A percentile compares a stretch with the other conserved stretches of the same genome.
These are phyloP conservation scores for Babesia ovata DNA, from an alignment of 169 alveolate genomes.

Conservation along the genomic window DNA sequence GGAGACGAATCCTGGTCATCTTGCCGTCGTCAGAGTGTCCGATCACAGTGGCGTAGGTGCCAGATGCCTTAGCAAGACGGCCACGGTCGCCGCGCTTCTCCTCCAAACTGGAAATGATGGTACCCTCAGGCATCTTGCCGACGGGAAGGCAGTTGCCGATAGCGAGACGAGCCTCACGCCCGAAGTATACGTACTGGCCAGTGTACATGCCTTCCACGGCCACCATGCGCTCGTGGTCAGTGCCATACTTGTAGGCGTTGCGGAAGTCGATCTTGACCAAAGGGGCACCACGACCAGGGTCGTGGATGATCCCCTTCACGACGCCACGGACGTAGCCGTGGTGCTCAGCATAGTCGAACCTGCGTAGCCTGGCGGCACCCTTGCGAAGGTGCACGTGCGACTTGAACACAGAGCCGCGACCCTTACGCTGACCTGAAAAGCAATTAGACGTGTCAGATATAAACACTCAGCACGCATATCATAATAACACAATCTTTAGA, in stretches of 20 bases:
- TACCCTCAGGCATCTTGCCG: constrained; percentile 98
- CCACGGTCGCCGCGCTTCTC: constrained; percentile 98
- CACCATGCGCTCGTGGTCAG: constrained; percentile 92
- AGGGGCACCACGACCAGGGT: constrained; percentile 99
- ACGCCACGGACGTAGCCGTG: constrained; percentile 95
- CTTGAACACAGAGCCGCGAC: constrained; percentile 93
- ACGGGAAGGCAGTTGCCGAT: constrained; percentile 98
- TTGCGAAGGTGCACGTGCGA: constrained; percentile 92
- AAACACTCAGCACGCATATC: background rate
- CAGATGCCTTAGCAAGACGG: constrained; percentile 96
- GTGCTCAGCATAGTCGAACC: constrained; percentile 92
- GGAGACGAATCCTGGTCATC: constrained; percentile 95
- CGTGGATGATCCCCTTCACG: constrained; percentile 96
- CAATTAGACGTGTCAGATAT: constrained; percentile 9
- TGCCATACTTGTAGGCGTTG: constrained; percentile 94
- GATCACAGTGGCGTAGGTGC: constrained; percentile 94
- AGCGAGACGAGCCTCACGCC: constrained; percentile 93
- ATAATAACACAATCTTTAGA: background rate
- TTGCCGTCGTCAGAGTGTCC: constrained; percentile 97
- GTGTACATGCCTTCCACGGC: constrained; percentile 99
- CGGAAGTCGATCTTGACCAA: constrained; percentile 94
- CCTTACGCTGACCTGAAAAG: constrained; percentile 94
- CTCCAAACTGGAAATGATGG: constrained; percentile 95
- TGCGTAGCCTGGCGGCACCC: constrained; percentile 96
- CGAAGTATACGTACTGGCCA: constrained; percentile 98